Evolutionary conservation across 345 rosid genomes (phyloP), one percentile per base, ranked within the genome.

Genomic region (Populus simonii): DNA sequence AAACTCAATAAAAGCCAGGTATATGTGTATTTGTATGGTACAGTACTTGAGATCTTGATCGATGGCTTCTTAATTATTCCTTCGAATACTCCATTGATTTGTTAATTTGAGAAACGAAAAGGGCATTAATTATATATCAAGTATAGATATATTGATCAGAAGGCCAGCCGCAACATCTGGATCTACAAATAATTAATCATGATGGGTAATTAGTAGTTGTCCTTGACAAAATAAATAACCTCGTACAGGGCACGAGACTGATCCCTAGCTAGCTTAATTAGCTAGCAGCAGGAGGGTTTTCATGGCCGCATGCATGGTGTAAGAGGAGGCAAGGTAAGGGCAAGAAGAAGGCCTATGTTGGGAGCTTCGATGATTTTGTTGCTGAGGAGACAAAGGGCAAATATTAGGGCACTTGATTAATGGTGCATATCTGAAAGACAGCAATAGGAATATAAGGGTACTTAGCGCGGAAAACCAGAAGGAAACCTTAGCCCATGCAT

Each of bases 371-470:
- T 87, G 85, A 85, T 82, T 90, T 88, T 88, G 91, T 85, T 88
- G 91, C 80, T 88, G 86, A 83, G 91, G 90, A 88, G 91, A 88
- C 91, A 88, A 51, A 68, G 74, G 85, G 87, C 93, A 81, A 86
- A 84, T 79, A 81, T 90, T 86, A 81, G 87, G 93, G 90, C 51
- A 79, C 27, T 43, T n/a, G 2, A 76, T 49, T 75, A 81, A 74
- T 80, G 84, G 86, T 86, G 80, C 83, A 6, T 25, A 78, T 73
- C 39, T 71, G 78, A 71, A 80, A 78, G 83, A 85, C 84, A 87
- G 67, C 72, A 77, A 79, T 82, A 83, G 75, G 79, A 45, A 80
- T 79, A 78, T 84, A 78, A 71, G 81, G 85, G 36, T 66, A 1
- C 76, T 84, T 53, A 72, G 66, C 80, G 73, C 85, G 78, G 72